phyloP scores from a whole-genome alignment of 1,284 basidiomycete species.

The Cryptococcus wingfieldii region DNA sequence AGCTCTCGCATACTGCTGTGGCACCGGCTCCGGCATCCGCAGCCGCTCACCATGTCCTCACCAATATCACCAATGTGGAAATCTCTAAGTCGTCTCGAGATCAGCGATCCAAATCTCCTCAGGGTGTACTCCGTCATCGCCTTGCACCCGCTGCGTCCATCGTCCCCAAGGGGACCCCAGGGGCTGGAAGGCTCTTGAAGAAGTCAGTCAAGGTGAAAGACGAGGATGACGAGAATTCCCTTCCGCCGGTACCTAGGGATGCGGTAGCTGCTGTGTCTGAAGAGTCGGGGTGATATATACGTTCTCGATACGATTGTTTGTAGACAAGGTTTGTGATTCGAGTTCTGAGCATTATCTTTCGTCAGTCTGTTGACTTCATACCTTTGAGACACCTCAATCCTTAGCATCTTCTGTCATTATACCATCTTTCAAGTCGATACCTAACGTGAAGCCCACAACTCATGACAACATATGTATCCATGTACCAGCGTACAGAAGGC shows the following conservation, averaged over 20 bases:
- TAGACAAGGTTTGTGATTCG: no score
- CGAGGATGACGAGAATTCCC: no score
- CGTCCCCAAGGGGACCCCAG: slow-evolving; percentile 34
- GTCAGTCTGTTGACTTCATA: neutral
- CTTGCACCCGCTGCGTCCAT: neutral
- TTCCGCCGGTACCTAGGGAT: no score
- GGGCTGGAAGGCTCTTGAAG: slow-evolving; percentile 38
- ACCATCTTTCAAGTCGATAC: slow-evolving; percentile 2
- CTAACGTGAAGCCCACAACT: no score
- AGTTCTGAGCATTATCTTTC: neutral
- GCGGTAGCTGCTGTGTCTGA: no score
- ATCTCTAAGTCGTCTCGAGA: no score
- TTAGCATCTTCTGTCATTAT: slow-evolving; percentile 7
- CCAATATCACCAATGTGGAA: neutral
- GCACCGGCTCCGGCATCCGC: neutral
- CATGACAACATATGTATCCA: no score
- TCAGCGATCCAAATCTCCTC: neutral
- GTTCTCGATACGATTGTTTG: no score
- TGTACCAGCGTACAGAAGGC: no score
- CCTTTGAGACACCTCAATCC: neutral
- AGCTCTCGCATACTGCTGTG: neutral
- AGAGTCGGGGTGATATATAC: no score
- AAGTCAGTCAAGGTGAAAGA: neutral
- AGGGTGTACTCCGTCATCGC: neutral
- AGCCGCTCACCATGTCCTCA: neutral